phyloP scores from a whole-genome alignment of 2,329 filamentous ascomycete species.

The Harringtonia lauricola region DNA sequence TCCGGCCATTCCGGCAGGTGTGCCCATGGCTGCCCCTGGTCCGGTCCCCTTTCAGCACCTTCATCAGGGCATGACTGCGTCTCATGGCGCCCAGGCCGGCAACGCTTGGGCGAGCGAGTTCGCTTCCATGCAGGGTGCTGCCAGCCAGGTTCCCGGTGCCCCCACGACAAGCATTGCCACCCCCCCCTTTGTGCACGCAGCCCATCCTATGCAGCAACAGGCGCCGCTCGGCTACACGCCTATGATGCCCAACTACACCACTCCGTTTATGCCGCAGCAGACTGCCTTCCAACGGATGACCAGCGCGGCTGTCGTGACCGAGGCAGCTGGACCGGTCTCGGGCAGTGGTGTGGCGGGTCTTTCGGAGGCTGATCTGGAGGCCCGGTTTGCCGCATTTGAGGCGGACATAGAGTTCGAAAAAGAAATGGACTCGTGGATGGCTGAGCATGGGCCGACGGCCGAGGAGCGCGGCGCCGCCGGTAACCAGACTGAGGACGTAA shows the following conservation, averaged over 20 bases:
- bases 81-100: neutral
- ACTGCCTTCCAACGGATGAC: no score
- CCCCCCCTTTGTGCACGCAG: neutral
- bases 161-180: neutral
- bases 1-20: neutral
- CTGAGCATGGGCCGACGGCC: slow-evolving; percentile 15
- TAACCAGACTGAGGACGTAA: slow-evolving; percentile 10
- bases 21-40: neutral
- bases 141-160: neutral
- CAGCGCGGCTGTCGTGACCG: no score
- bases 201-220: neutral
- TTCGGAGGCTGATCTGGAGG: slow-evolving; percentile 11
- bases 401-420: slow-evolving; percentile 12
- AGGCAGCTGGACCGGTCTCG: neutral
- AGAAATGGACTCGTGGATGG: slow-evolving; percentile 22
- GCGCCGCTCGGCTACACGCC: no score
- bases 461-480: slow-evolving; percentile 6
- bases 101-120: slow-evolving; percentile 10
- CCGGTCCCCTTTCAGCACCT: neutral
- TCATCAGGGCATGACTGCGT: neutral
- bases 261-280: no score
- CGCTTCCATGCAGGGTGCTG: neutral
- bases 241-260: no score
- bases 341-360: slow-evolving; percentile 4
- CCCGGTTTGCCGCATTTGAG: slow-evolving; percentile 9